Conservation (phyloP, 179 eudicot species). For the Dionaea muscipula region DNA sequence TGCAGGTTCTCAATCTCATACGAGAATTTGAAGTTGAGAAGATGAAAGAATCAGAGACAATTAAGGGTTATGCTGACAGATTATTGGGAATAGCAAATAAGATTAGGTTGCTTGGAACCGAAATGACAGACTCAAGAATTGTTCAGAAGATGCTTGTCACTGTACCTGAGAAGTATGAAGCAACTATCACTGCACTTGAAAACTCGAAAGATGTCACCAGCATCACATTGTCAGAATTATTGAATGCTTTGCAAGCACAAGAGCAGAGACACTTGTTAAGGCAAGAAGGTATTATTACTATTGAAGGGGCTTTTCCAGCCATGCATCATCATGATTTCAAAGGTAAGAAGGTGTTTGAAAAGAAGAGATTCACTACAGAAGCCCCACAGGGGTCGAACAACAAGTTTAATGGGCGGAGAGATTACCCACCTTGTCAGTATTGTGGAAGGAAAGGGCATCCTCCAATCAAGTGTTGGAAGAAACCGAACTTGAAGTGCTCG, state of each 20-base stretch:
- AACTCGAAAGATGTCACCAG: too few species aligned
- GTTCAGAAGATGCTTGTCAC: not conserved
- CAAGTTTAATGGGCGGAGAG: not conserved
- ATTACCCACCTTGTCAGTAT: not conserved
- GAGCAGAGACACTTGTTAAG: not conserved
- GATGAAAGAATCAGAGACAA: too few species aligned
- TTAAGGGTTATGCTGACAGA: not conserved
- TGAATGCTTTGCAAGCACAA: not conserved
- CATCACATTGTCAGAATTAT: not conserved
- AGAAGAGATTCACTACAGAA: not conserved
- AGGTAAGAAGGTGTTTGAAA: not conserved
- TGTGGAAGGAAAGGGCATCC: not conserved
- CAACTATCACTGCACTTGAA: not conserved
- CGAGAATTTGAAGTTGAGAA: constrained; percentile 2
- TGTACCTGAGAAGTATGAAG: not conserved
- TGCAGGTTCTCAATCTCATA: constrained; percentile 2
- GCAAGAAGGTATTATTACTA: not conserved
- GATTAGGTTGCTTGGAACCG: not conserved
- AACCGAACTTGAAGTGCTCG: not conserved
- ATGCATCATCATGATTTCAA: not conserved
- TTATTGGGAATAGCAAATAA: not conserved
- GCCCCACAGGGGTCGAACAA: not conserved
- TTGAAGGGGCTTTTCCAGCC: not conserved
- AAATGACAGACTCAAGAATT: too few species aligned
- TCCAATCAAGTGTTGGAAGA: not conserved